phyloP scores from a whole-genome alignment of 441 rosid species.

The Erodium chrysanthum region DNA sequence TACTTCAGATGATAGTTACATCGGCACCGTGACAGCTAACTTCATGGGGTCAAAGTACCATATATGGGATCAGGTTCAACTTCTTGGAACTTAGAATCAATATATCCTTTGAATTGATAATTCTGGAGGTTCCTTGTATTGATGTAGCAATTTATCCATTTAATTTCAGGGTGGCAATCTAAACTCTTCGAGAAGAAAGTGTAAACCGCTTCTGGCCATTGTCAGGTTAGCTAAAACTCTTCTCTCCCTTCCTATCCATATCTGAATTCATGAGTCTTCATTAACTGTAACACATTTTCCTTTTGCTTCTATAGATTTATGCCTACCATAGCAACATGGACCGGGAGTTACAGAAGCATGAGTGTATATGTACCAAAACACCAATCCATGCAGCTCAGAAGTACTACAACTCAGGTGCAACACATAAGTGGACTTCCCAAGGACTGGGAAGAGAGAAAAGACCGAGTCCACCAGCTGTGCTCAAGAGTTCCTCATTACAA shows the following conservation, averaged over 20 bases:
- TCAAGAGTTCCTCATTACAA: conserved; percentile 70
- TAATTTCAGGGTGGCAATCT: conserved; percentile 36
- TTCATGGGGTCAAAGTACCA: conserved; percentile 77
- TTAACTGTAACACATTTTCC: not conserved
- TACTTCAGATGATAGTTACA: conserved; percentile 60
- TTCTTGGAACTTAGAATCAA: conserved; percentile 1
- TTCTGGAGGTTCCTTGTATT: conserved; percentile 5
- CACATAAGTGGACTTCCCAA: conserved; percentile 47
- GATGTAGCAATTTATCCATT: conserved; percentile 12
- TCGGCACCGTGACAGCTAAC: conserved; percentile 67
- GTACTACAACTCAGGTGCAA: conserved; percentile 43
- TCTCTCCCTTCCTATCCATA: conserved; percentile 5
- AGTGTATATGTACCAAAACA: conserved; percentile 58
- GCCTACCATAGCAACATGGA: conserved; percentile 76
- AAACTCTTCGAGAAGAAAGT: conserved; percentile 29
- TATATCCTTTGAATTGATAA: not conserved
- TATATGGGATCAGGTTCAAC: conserved; percentile 65
- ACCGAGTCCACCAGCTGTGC: conserved; percentile 50
- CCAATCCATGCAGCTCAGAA: conserved; percentile 59
- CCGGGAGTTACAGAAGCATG: conserved; percentile 71
- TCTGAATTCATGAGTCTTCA: not conserved
- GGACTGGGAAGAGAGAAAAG: conserved; percentile 54
- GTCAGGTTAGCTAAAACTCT: conserved; percentile 43
- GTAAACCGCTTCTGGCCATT: conserved; percentile 56
- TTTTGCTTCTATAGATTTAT: conserved; percentile 37